Evolutionary conservation across 2,329 filamentous ascomycete species (phyloP).

Genomic region (Cryphonectria carpinicola): DNA sequence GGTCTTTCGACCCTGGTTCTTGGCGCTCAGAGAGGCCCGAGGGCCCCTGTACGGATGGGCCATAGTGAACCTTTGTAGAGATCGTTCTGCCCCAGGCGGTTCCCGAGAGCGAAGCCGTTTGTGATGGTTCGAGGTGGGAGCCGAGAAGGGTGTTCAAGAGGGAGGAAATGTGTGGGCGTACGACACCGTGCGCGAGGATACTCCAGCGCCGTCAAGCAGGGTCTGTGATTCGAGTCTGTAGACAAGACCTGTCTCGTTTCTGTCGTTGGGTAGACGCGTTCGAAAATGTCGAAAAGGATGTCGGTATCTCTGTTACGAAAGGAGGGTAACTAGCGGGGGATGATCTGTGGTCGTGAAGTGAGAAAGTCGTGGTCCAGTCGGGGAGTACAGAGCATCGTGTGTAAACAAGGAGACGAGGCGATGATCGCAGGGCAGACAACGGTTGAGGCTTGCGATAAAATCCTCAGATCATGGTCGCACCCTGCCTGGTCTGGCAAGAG

Average conservation of each 20-base stretch:
- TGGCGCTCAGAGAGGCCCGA: slow-evolving; percentile 9
- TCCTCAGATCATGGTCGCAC: slow-evolving; percentile 33
- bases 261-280: not conserved
- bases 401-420: slow-evolving; percentile 12
- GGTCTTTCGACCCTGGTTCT: slow-evolving; percentile 39
- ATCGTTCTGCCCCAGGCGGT: not conserved
- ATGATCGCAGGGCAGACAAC: not conserved
- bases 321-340: slow-evolving; percentile 33
- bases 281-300: not conserved
- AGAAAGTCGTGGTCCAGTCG: slow-evolving; percentile 30
- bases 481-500: slow-evolving; percentile 1
- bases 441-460: slow-evolving; percentile 6
- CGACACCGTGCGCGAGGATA: not conserved
- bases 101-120: not conserved
- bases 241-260: not conserved
- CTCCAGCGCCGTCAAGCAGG: not conserved
- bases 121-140: not conserved
- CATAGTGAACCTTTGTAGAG: slow-evolving; percentile 34
- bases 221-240: not conserved
- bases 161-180: not conserved
- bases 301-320: slow-evolving; percentile 6
- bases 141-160: not conserved
- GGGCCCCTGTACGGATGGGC: slow-evolving; percentile 11
- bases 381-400: slow-evolving; percentile 36
- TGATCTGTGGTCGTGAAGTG: slow-evolving; percentile 33